phyloP scores from a whole-genome alignment of 768 basidiomycete species.

The Kwoniella dejecticola region DNA sequence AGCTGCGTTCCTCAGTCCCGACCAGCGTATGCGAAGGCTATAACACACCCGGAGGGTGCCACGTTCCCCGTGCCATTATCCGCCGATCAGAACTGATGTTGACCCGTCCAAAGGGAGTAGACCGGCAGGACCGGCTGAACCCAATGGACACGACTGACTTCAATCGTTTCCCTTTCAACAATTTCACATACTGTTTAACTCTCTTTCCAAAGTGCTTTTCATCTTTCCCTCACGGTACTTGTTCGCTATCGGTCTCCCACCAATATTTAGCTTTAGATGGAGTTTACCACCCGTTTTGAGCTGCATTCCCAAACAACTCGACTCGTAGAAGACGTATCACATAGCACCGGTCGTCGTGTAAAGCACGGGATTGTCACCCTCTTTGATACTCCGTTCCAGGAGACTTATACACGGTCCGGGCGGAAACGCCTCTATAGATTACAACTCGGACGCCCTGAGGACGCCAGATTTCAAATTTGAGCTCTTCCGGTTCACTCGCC shows the following conservation, averaged over 20 bases:
- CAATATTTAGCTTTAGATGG: slow-evolving; percentile 83
- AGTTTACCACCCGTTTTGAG: slow-evolving; percentile 80
- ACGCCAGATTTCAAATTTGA: slow-evolving; percentile 79
- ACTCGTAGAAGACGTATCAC: slow-evolving; percentile 76
- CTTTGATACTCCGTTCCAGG: slow-evolving; percentile 74
- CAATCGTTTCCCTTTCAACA: slow-evolving; percentile 76
- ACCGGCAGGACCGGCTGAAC: slow-evolving; percentile 64
- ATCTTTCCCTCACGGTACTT: slow-evolving; percentile 81
- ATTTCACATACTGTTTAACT: slow-evolving; percentile 80
- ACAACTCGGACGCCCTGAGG: slow-evolving; percentile 68
- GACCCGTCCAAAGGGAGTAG: slow-evolving; percentile 66
- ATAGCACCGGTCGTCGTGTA: slow-evolving; percentile 66
- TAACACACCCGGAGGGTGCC: slow-evolving; percentile 68
- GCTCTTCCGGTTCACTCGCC: slow-evolving; percentile 82
- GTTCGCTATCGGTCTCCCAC: slow-evolving; percentile 81
- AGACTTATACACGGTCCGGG: slow-evolving; percentile 74
- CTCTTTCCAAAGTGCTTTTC: slow-evolving; percentile 80
- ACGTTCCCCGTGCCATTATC: slow-evolving; percentile 67
- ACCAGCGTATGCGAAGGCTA: slow-evolving; percentile 65
- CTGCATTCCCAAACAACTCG: slow-evolving; percentile 85
- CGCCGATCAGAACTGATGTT: slow-evolving; percentile 67
- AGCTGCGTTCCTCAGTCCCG: slow-evolving; percentile 69
- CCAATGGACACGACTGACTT: slow-evolving; percentile 67
- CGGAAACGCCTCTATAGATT: slow-evolving; percentile 76
- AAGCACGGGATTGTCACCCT: slow-evolving; percentile 60